phyloP scores from a whole-genome alignment of 805 yeast genomes.

The Kodamaea sagamina region DNA sequence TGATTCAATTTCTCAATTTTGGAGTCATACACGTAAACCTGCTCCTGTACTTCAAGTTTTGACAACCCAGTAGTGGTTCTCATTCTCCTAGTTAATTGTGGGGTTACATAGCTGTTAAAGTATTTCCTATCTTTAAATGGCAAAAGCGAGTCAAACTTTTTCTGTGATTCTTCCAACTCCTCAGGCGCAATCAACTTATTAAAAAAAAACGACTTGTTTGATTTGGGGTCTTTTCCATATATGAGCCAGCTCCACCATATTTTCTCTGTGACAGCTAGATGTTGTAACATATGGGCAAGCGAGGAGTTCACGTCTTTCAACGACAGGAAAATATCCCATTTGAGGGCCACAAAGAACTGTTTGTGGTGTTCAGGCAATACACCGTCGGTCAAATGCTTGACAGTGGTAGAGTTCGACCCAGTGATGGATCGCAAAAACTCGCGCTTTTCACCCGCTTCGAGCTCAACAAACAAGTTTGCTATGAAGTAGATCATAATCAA shows the following conservation, averaged over 20 bases:
- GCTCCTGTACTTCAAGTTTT: conserved; percentile 14
- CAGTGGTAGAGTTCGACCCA: conserved; percentile 20
- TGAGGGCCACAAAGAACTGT: conserved; percentile 25
- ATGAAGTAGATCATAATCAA: conserved; percentile 35
- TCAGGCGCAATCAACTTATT: conserved; percentile 22
- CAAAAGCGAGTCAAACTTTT: conserved; percentile 20
- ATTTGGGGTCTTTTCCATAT: conserved; percentile 36
- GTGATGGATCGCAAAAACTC: conserved; percentile 25
- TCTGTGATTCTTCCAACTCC: conserved; percentile 22
- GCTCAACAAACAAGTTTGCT: conserved; percentile 32
- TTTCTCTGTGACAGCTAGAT: conserved; percentile 29
- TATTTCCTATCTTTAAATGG: conserved; percentile 39
- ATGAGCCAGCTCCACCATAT: conserved; percentile 45
- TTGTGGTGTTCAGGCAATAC: conserved; percentile 27
- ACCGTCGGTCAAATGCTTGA: conserved; percentile 41
- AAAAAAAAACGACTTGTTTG: conserved; percentile 31
- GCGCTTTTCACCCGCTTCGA: conserved; percentile 25
- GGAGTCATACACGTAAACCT: conserved; percentile 12
- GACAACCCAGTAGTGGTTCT: conserved; percentile 35
- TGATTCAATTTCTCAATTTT: conserved; percentile 16
- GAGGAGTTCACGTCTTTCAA: conserved; percentile 27
- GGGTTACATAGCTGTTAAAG: conserved; percentile 44
- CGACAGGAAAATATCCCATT: conserved; percentile 26
- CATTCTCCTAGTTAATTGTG: conserved; percentile 45
- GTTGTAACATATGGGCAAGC: conserved; percentile 30